Evolutionary conservation across 2,329 filamentous ascomycete species (phyloP).

Genomic region (Ascocoryne sarcoides): DNA sequence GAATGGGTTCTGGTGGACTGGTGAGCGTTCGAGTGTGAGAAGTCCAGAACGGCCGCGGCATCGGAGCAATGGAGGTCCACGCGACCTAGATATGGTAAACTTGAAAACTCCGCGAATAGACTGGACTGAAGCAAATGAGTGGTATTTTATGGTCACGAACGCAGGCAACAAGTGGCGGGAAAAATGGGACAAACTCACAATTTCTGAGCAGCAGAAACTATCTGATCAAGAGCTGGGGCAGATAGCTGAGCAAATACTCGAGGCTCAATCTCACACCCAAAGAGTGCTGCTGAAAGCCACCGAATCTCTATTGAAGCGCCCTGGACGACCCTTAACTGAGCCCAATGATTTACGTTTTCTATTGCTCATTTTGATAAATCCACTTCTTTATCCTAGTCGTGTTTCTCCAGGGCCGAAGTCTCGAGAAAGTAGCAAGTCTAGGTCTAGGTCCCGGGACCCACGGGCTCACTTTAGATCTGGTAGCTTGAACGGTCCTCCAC

Average conservation of each 20-base stretch:
- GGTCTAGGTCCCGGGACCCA: slow-evolving; percentile 19
- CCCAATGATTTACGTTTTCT: slow-evolving; percentile 69
- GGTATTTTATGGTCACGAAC: slow-evolving; percentile 64
- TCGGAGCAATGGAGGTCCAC: slow-evolving; percentile 17
- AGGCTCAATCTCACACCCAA: slow-evolving; percentile 62
- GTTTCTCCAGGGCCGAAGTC: slow-evolving; percentile 16
- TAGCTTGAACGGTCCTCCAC: slow-evolving; percentile 1
- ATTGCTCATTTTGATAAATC: slow-evolving; percentile 70
- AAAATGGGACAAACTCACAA: slow-evolving; percentile 46
- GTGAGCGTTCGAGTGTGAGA: slow-evolving; percentile 37
- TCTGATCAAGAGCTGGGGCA: slow-evolving; percentile 27
- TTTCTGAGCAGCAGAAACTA: slow-evolving; percentile 19
- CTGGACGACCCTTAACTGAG: slow-evolving; percentile 58
- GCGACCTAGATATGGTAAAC: slow-evolving; percentile 35
- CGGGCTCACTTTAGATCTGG: slow-evolving; percentile 6
- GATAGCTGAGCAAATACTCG: slow-evolving; percentile 43
- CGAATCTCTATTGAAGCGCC: slow-evolving; percentile 72
- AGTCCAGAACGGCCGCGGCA: slow-evolving; percentile 28
- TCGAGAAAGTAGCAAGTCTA: slow-evolving; percentile 10
- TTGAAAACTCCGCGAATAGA: slow-evolving; percentile 61
- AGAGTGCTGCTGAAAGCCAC: slow-evolving; percentile 66
- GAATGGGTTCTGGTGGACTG: slow-evolving; percentile 77
- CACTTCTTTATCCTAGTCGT: slow-evolving; percentile 49
- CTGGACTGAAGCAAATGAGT: slow-evolving; percentile 62
- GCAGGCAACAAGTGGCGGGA: slow-evolving; percentile 59